A percentile compares a stretch with the other conserved stretches of the same genome.
Conservation (phyloP, 2,329 filamentous ascomycete genomes). For the Clathrospora elynae region DNA sequence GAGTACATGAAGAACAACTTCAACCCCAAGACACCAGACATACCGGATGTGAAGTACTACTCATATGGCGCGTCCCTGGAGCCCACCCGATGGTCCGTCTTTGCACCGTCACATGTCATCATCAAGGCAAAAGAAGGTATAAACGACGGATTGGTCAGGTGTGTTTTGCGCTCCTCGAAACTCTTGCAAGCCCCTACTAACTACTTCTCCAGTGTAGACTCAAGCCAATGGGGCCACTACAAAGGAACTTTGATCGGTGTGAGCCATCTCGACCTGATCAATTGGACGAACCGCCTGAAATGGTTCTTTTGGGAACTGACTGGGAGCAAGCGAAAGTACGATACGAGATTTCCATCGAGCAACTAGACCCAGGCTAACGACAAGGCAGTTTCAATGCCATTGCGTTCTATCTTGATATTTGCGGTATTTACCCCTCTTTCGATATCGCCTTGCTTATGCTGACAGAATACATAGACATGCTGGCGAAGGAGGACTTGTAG, state of each 20-base stretch:
- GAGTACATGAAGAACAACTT: slow-evolving; percentile 63
- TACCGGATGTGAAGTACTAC: slow-evolving; percentile 62
- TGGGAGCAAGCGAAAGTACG: slow-evolving; percentile 60
- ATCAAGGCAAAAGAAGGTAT: slow-evolving; percentile 61
- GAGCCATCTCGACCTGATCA: slow-evolving; percentile 68
- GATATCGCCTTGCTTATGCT: not conserved
- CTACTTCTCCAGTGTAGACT: slow-evolving; percentile 53
- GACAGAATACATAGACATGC: slow-evolving; percentile 38
- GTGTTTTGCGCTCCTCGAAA: not conserved
- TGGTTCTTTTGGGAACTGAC: slow-evolving; percentile 63
- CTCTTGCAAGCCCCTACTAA: not conserved
- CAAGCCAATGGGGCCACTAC: slow-evolving; percentile 66
- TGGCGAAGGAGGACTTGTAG: slow-evolving; percentile 46
- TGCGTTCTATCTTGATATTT: slow-evolving; percentile 68
- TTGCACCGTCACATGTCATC: slow-evolving; percentile 61
- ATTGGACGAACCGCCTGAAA: slow-evolving; percentile 67
- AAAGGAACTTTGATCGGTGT: slow-evolving; percentile 68
- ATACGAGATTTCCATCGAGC: not conserved
- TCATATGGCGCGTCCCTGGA: slow-evolving; percentile 66
- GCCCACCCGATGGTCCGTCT: slow-evolving; percentile 62
- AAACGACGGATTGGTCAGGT: slow-evolving; percentile 68
- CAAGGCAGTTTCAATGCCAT: slow-evolving; percentile 66
- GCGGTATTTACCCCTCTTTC: slow-evolving; percentile 52
- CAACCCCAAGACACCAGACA: slow-evolving; percentile 63
- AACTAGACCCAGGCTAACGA: slow-evolving; percentile 13